Percentiles rank a stretch among this genome's conserved stretches.
phyloP scores from a whole-genome alignment of 805 yeast species.

The Kluyveromyces starmeri region DNA sequence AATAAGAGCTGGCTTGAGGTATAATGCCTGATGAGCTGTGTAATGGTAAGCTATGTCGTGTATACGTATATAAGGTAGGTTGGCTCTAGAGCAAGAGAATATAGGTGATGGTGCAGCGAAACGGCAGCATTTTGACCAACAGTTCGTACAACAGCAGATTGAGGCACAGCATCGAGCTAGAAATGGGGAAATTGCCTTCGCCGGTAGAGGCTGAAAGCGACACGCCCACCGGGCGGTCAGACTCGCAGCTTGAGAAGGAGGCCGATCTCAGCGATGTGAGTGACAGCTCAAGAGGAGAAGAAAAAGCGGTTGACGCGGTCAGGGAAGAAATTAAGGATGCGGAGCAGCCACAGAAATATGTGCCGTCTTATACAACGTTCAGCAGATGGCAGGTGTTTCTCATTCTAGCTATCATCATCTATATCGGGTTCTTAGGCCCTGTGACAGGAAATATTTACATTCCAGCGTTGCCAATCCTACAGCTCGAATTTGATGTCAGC shows the following conservation, averaged over 20 bases:
- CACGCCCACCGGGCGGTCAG: not conserved
- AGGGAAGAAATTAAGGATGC: slow-evolving; percentile 1
- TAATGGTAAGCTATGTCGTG: too few relatives aligned
- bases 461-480: slow-evolving; percentile 41
- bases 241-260: not conserved
- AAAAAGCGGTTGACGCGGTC: not conserved
- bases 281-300: too few relatives aligned
- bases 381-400: slow-evolving; percentile 25
- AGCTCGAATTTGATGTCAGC: slow-evolving; percentile 33
- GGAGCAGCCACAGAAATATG: not conserved
- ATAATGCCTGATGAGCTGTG: too few relatives aligned
- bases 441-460: slow-evolving; percentile 49
- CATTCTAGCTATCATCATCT: slow-evolving; percentile 35
- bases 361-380: slow-evolving; percentile 30
- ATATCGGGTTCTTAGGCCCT: slow-evolving; percentile 48
- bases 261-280: not conserved
- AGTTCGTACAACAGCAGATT: not conserved
- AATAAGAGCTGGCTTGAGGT: too few relatives aligned
- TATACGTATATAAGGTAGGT: too few relatives aligned
- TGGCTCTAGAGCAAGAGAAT: too few relatives aligned
- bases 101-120: too few relatives aligned
- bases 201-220: not conserved
- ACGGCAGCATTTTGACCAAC: not conserved
- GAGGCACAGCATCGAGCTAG: not conserved
- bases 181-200: slow-evolving; percentile 2